Base-by-base conservation (phyloP, 371 early-diverging fungal species). In the Syncephalastrum sp. region DNA sequence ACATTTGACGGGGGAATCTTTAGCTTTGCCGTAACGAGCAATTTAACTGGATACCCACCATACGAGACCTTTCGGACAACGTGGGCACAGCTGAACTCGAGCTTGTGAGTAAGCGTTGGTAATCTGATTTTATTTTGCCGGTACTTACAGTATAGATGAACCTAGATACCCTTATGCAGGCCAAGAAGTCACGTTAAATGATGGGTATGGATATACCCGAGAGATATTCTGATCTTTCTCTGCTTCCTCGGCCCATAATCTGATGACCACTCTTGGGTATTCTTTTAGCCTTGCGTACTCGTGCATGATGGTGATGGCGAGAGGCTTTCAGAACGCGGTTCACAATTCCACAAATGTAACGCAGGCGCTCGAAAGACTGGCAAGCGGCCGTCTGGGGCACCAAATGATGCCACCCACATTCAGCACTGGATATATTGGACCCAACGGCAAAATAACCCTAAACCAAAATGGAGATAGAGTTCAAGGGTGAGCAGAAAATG, bases 361-460 rank as follows among this genome's bases (percentile, higher is more conserved):
- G 8, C 24, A 50, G 4, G 54, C 64, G 3, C 24, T 75, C 8
- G 27, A 60, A 8, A 45, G 66, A 23, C 54, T 75, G 13, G 62
- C 70, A 6, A 23, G 52, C 3, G 71, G 71, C 4, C 60, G 68
- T 50, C 45, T 72, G 4, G 72, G 76, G 5, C 45, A 57, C 8
- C 54, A 62, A n/a, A 42, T 69, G 27, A 62, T 49, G 1, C 78
- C 75, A 5, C 56, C 62, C 4, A 42, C 72, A 15, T 77, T 77
- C 45, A 83, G 82, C 27, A 72, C 71, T 13, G 73, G 76, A 14
- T 82, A 73, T 44, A 57, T 75, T 3, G 82, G 84, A 0, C 84
- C 84, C 6, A 75, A 72, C 12, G 84, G 84, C 1, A 82, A 82
- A 1, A 73, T 83, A 57, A 49, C 76, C n/a, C 72, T 81, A 57